Conservation (phyloP, 1,284 basidiomycete species). For the Trametes sp. region DNA sequence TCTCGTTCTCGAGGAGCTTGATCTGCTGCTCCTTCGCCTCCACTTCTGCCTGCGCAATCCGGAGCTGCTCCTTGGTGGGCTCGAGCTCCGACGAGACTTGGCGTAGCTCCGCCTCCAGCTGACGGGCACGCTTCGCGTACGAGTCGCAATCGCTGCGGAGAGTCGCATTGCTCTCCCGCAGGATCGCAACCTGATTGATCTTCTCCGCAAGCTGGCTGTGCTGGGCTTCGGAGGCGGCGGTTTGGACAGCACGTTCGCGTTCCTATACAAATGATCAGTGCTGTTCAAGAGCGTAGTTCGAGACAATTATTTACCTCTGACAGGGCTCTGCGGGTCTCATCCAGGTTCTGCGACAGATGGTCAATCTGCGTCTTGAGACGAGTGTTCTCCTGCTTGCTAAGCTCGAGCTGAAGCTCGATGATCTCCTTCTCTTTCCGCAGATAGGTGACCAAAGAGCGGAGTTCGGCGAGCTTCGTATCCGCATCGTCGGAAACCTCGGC, state of each 20-base stretch:
- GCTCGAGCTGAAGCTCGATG: conserved; percentile 85
- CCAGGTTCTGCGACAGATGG: conserved; percentile 71
- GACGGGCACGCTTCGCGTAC: conserved; percentile 68
- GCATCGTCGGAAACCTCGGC: conserved; percentile 55
- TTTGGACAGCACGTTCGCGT: conserved; percentile 76
- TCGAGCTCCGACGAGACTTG: conserved; percentile 70
- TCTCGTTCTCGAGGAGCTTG: conserved; percentile 79
- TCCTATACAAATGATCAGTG: conserved; percentile 56
- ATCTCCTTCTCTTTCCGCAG: conserved; percentile 92
- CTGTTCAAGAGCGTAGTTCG: background rate
- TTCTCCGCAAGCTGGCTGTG: conserved; percentile 88
- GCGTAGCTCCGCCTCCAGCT: conserved; percentile 71
- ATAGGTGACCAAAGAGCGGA: conserved; percentile 85
- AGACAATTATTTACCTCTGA: conserved; percentile 57
- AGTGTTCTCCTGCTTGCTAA: conserved; percentile 85
- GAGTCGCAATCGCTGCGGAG: conserved; percentile 80
- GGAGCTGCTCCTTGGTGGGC: conserved; percentile 78
- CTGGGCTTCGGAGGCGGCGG: conserved; percentile 77
- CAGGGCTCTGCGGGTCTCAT: conserved; percentile 72
- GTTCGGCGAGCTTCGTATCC: conserved; percentile 71
- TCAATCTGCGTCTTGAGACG: conserved; percentile 82
- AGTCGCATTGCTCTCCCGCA: conserved; percentile 89
- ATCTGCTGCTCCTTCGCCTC: conserved; percentile 77
- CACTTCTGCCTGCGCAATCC: conserved; percentile 75
- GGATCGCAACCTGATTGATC: conserved; percentile 87